These are phyloP conservation scores for Brettanomyces nanus DNA, from an alignment of 805 yeast genomes.

Conservation along the genomic window DNA sequence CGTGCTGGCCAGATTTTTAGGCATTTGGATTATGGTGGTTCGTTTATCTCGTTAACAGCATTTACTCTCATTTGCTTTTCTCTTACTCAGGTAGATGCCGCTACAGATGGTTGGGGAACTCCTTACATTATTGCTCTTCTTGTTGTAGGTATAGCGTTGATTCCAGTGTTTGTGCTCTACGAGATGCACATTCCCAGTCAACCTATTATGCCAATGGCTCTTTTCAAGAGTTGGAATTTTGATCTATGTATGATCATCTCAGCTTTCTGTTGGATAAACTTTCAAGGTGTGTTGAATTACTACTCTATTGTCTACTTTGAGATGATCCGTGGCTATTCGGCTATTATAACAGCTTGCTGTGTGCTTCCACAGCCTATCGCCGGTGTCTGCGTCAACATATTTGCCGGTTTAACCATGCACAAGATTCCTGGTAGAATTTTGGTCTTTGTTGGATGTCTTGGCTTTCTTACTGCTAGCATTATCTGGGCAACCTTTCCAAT, in stretches of 20 bases:
- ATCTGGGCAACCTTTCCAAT: constrained; percentile 35
- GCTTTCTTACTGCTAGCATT: constrained; percentile 29
- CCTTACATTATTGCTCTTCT: constrained; percentile 37
- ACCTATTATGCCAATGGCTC: constrained; percentile 41
- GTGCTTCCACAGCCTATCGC: constrained; percentile 35
- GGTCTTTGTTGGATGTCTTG: constrained; percentile 27
- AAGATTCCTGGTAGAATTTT: constrained; percentile 32
- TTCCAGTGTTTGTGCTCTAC: constrained; percentile 28
- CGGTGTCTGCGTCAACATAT: constrained; percentile 34
- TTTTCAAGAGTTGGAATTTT: constrained; percentile 34
- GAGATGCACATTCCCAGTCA: constrained; percentile 30
- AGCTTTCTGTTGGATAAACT: constrained; percentile 33
- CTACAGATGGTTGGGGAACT: constrained; percentile 36
- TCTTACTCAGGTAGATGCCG: constrained; percentile 34
- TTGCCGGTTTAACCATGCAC: constrained; percentile 41
- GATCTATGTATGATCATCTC: constrained; percentile 30
- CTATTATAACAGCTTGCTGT: constrained; percentile 36
- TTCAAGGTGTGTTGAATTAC: constrained; percentile 32
- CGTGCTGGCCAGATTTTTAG: constrained; percentile 19
- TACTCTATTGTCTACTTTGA: constrained; percentile 37
- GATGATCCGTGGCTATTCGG: constrained; percentile 28
- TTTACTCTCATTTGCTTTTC: constrained; percentile 36
- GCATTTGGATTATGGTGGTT: constrained; percentile 35
- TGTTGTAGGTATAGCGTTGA: constrained; percentile 30
- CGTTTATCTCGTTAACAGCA: constrained; percentile 31